These are phyloP conservation scores for Arthrobotrys musiformis DNA, from an alignment of 2,329 filamentous ascomycete species.

Conservation along the genomic window DNA sequence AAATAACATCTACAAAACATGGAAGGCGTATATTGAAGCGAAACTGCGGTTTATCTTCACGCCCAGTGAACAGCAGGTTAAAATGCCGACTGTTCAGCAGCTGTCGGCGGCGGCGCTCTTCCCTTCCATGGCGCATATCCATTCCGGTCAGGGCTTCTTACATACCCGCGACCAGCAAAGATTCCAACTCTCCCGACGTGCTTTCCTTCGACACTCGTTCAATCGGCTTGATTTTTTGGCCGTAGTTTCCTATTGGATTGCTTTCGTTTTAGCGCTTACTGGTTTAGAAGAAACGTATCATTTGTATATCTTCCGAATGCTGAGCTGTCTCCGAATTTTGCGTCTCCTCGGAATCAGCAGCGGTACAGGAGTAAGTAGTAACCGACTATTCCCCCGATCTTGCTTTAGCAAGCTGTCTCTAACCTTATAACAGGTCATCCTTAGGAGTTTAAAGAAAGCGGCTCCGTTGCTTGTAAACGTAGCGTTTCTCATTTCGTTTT, in stretches of 20 bases:
- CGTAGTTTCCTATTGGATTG: conserved; percentile 93
- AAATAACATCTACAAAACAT: conserved; percentile 66
- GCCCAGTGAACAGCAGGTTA: conserved; percentile 69
- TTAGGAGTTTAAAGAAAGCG: conserved; percentile 94
- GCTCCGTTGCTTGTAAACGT: conserved; percentile 91
- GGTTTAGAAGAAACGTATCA: conserved; percentile 76
- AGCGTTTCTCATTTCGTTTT: conserved; percentile 92
- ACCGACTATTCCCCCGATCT: background rate
- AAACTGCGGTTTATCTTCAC: conserved; percentile 70
- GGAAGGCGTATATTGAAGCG: conserved; percentile 55
- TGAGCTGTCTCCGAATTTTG: conserved; percentile 92
- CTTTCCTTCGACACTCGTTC: conserved; percentile 93
- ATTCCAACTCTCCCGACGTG: conserved; percentile 84
- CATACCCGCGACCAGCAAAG: conserved; percentile 77
- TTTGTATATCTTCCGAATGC: conserved; percentile 92
- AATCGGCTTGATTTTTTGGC: conserved; percentile 95
- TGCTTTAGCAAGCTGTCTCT: background rate
- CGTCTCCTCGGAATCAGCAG: conserved; percentile 90
- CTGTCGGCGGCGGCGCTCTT: conserved; percentile 52
- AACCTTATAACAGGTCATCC: conserved; percentile 75
- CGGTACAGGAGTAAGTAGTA: conserved; percentile 81
- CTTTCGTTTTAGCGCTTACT: conserved; percentile 77
- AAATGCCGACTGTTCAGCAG: conserved; percentile 48
- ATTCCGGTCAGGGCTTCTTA: conserved; percentile 49
- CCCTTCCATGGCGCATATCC: conserved; percentile 54